Percentiles rank a stretch among this genome's conserved stretches.
phyloP scores from a whole-genome alignment of 2,329 filamentous ascomycete species.

The Gnomoniopsis smithogilvyi region DNA sequence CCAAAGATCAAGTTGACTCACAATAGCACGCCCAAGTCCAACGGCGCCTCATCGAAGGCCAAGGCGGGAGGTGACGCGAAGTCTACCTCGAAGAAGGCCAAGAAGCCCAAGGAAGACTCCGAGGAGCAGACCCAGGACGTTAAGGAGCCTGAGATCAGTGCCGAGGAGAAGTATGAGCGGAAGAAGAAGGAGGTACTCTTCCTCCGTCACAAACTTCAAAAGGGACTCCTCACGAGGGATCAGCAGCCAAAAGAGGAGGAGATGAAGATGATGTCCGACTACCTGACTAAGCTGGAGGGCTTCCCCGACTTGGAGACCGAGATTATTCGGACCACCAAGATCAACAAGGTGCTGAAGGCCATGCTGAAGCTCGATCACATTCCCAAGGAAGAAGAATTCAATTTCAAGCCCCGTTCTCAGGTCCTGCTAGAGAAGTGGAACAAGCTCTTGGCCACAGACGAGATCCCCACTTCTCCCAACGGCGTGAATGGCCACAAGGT shows the following conservation, averaged over 20 bases:
- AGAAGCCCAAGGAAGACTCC: conserved; percentile 57
- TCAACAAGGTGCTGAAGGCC: conserved; percentile 96
- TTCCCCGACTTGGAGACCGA: conserved; percentile 78
- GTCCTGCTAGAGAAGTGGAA: conserved; percentile 86
- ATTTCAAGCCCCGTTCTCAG: conserved; percentile 83
- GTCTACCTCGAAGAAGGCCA: conserved; percentile 34
- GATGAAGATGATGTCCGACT: conserved; percentile 75
- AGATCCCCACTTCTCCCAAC: conserved; percentile 37
- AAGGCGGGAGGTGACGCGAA: conserved; percentile 54
- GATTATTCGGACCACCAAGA: conserved; percentile 90
- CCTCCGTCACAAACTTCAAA: conserved; percentile 90
- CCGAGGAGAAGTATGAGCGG: conserved; percentile 55
- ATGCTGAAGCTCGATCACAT: conserved; percentile 86
- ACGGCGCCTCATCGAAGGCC: conserved; percentile 57
- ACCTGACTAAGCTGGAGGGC: conserved; percentile 75
- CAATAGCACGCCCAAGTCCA: conserved; percentile 67
- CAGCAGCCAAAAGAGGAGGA: conserved; percentile 82
- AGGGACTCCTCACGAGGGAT: conserved; percentile 84
- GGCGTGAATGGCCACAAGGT: conserved; percentile 45
- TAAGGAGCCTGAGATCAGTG: conserved; percentile 56
- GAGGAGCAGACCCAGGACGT: conserved; percentile 41
- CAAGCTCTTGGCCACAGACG: conserved; percentile 63
- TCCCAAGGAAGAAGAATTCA: conserved; percentile 81
- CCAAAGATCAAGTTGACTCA: conserved; percentile 63
- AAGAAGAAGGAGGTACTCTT: conserved; percentile 83